Base-by-base conservation (phyloP, 177 flowering plant genomes). In the Vitis hybrid region DNA sequence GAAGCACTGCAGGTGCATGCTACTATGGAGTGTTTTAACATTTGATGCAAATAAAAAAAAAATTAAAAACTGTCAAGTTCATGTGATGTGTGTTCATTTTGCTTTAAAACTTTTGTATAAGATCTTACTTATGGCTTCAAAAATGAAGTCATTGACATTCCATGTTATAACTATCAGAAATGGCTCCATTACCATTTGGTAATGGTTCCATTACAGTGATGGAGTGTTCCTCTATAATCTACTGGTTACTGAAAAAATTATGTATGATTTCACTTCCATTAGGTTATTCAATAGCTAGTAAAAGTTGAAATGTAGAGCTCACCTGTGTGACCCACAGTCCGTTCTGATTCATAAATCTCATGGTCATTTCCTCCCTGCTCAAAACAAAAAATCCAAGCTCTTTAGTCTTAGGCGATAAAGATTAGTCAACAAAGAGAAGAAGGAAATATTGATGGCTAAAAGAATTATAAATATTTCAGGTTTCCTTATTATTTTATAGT, bases 271-370 rank as follows among this genome's bases (percentile, higher is more conserved):
- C 46, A 41, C 46, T 41, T 41, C 46, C 46, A 41, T 41, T 5
- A 41, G 48, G 20, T 9, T 6, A 35, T 13, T 17, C 14, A 52
- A 66, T 18, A 67, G 30, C 13, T 3, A n/a, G 21, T n/a, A 24
- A 65, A 63, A n/a, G 17, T 35, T 10, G 49, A 75, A 58, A 66
- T 21, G n/a, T 15, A 49, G n/a, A 64, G 58, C 86, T 77, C 10
- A 95, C 98, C 99, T 85, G 93, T 89, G 76, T 95, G 98, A 70
- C 99, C 99, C 2, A 85, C 77, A 27, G 99, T 95, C 73, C 83
- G 80, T 63, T 88, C 91, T 9, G 99, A 95, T 69, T 86, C 93
- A 68, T 66, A 93, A 53, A 95, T 93, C 82, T 95, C 99, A 79
- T 82, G 78, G 80, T 95, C 98, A 77, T 95, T 95, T 73, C 99